A percentile compares a stretch with the other conserved stretches of the same genome.
phyloP scores from a whole-genome alignment of 192 early-diverging fungal species.

The Backusella tuberculispora region DNA sequence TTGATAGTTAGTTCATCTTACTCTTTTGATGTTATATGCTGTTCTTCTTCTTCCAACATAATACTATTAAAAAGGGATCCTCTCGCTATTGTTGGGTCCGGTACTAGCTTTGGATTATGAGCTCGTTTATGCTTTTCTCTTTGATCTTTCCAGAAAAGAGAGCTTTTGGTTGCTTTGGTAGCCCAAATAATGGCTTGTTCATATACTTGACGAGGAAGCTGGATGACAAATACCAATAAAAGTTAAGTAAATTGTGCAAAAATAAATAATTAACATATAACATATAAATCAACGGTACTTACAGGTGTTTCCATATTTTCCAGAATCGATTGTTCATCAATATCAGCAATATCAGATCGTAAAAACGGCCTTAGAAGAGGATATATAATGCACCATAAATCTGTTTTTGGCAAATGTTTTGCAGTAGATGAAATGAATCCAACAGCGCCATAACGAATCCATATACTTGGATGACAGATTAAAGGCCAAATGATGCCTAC shows the following conservation, averaged over 20 bases:
- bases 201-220: conserved; percentile 60
- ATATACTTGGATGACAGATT: conserved; percentile 78
- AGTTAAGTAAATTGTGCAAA: conserved; percentile 23
- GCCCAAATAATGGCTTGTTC: conserved; percentile 64
- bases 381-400: conserved; percentile 79
- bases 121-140: conserved; percentile 38
- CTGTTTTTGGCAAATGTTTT: conserved; percentile 66
- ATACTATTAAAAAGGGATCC: conserved; percentile 39
- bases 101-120: conserved; percentile 20
- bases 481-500: conserved; percentile 70
- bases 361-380: conserved; percentile 74
- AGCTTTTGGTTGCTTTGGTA: conserved; percentile 43
- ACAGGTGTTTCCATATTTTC: conserved; percentile 74
- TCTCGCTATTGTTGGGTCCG: conserved; percentile 14
- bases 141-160: conserved; percentile 57
- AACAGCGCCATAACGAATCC: conserved; percentile 79
- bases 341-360: conserved; percentile 62
- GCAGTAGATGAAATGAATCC: conserved; percentile 68
- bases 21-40: conserved; percentile 52
- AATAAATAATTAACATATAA: neutral
- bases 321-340: conserved; percentile 63
- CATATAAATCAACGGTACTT: neutral
- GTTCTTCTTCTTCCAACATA: conserved; percentile 18
- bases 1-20: conserved; percentile 26
- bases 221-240: no score